phyloP scores from a whole-genome alignment of 1,284 basidiomycete species.

The Xerocomus minutiporus region DNA sequence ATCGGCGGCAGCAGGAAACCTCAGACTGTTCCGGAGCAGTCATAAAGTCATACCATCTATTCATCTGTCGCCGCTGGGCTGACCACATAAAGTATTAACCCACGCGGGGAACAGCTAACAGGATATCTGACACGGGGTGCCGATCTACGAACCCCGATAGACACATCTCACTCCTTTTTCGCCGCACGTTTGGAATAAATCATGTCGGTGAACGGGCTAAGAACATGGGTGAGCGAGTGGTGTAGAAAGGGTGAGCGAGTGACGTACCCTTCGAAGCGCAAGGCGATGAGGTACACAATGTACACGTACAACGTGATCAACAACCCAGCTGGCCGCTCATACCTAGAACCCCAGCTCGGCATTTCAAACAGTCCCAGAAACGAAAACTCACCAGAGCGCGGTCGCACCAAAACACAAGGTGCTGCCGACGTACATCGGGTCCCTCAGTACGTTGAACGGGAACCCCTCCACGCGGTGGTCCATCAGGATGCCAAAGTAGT shows the following conservation, averaged over 20 bases:
- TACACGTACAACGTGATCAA: conserved; percentile 75
- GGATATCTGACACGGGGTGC: neutral
- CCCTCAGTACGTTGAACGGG: conserved; percentile 89
- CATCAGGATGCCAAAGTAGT: conserved; percentile 99
- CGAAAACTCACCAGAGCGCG: conserved; percentile 67
- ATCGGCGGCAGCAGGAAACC: conserved; percentile 13
- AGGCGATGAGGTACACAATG: conserved; percentile 77
- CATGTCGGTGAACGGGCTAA: conserved; percentile 77
- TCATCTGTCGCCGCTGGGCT: neutral
- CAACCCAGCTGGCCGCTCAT: conserved; percentile 77
- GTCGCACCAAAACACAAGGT: conserved; percentile 83
- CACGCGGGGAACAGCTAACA: neutral
- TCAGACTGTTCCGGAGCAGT: neutral
- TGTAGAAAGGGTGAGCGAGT: neutral
- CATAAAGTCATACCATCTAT: neutral
- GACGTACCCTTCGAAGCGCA: conserved; percentile 81
- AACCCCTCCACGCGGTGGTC: conserved; percentile 82
- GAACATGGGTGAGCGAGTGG: conserved; percentile 1
- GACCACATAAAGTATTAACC: neutral
- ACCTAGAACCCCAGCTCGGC: conserved; percentile 43
- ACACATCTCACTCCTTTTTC: conserved; percentile 23
- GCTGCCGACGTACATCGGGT: conserved; percentile 96
- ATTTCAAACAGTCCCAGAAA: conserved; percentile 1
- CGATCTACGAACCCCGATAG: neutral
- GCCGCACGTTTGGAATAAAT: conserved; percentile 46